phyloP scores from a whole-genome alignment of 2,329 filamentous ascomycete species.

The Xylariaceae sp. region DNA sequence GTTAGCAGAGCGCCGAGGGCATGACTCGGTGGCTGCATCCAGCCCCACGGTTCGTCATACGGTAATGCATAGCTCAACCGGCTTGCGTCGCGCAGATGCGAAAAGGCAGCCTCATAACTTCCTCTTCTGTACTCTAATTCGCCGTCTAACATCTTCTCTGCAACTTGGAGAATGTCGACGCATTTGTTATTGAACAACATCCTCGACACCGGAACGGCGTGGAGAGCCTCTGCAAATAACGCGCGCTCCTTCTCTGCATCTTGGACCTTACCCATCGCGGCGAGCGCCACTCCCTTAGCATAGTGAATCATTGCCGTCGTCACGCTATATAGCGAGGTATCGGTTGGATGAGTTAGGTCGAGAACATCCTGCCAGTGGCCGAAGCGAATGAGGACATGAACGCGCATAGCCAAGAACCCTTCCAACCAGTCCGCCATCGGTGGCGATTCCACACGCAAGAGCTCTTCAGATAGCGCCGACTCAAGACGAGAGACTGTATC shows the following conservation, averaged over 20 bases:
- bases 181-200: constrained; percentile 68
- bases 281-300: constrained; percentile 62
- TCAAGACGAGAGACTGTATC: constrained; percentile 59
- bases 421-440: constrained; percentile 81
- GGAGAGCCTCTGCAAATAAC: constrained; percentile 48
- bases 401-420: constrained; percentile 61
- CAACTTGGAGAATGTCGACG: constrained; percentile 59
- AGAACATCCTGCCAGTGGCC: constrained; percentile 67
- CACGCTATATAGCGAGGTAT: constrained; percentile 60
- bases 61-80: constrained; percentile 58
- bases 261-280: constrained; percentile 51
- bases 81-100: constrained; percentile 54
- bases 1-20: constrained; percentile 66
- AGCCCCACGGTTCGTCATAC: constrained; percentile 74
- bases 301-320: constrained; percentile 68
- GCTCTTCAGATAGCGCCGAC: constrained; percentile 55
- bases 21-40: constrained; percentile 73
- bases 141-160: constrained; percentile 65
- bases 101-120: constrained; percentile 56
- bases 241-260: constrained; percentile 51
- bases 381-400: constrained; percentile 70
- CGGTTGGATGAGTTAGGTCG: constrained; percentile 50
- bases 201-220: constrained; percentile 53
- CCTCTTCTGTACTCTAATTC: constrained; percentile 67
- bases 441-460: constrained; percentile 61